Conservation (phyloP, 768 basidiomycete species). For the Leccinum longicurvipes region DNA sequence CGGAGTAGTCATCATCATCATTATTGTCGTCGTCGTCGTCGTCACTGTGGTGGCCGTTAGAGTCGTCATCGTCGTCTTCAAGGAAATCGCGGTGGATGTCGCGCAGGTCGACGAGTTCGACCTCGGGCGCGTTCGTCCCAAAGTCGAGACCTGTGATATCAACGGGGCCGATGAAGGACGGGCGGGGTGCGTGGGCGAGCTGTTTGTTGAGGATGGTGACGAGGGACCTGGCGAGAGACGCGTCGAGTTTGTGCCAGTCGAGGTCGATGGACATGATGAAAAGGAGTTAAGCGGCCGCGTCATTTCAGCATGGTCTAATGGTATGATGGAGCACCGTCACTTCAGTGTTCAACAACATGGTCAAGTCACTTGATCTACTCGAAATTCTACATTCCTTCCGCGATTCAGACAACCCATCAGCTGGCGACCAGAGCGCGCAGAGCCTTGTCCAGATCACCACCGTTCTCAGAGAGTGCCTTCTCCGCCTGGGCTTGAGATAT, state of each 20-base stretch:
- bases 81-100: constrained; percentile 96
- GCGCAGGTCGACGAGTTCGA: constrained; percentile 87
- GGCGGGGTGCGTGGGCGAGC: constrained; percentile 66
- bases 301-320: too few relatives aligned
- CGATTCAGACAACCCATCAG: constrained; percentile 4
- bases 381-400: too few relatives aligned
- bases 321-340: too few relatives aligned
- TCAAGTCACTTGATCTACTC: too few relatives aligned
- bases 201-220: constrained; percentile 77
- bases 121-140: constrained; percentile 76
- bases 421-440: constrained; percentile 26
- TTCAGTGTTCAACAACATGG: too few relatives aligned
- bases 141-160: constrained; percentile 85
- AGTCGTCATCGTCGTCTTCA: constrained; percentile 67
- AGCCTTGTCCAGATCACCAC: constrained; percentile 27
- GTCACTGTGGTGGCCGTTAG: too few relatives aligned
- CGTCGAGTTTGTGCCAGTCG: constrained; percentile 84
- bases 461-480: constrained; percentile 28
- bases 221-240: constrained; percentile 63
- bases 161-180: constrained; percentile 93
- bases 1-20: too few relatives aligned
- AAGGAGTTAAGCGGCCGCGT: too few relatives aligned
- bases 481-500: constrained; percentile 29
- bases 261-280: constrained; percentile 91
- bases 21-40: too few relatives aligned